phyloP scores from a whole-genome alignment of 805 yeast genomes.

The Hanseniaspora thailandica region DNA sequence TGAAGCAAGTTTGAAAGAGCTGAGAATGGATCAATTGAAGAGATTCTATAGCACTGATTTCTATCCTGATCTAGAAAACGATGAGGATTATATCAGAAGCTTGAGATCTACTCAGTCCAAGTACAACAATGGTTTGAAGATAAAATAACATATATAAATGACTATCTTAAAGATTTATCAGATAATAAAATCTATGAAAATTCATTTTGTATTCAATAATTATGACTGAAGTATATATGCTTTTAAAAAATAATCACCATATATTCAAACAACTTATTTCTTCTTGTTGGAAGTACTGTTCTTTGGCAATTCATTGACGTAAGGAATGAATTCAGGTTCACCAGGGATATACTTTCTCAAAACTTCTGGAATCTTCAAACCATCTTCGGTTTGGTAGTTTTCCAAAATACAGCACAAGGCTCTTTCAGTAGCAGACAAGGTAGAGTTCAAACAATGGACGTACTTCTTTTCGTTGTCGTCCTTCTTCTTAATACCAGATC shows the following conservation, averaged over 20 bases:
- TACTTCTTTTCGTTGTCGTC: slow-evolving; percentile 93
- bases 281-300: slow-evolving; percentile 73
- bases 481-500: slow-evolving; percentile 95
- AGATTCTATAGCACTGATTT: slow-evolving; percentile 27
- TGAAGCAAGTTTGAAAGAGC: slow-evolving; percentile 27
- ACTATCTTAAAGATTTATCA: not conserved
- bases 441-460: slow-evolving; percentile 96
- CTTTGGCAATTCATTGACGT: slow-evolving; percentile 81
- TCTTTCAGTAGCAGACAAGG: slow-evolving; percentile 95
- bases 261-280: no score
- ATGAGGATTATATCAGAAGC: slow-evolving; percentile 19
- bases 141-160: not conserved
- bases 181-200: slow-evolving; percentile 15
- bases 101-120: slow-evolving; percentile 19
- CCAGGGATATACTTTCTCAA: slow-evolving; percentile 95
- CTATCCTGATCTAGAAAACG: slow-evolving; percentile 18
- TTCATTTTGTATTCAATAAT: no score
- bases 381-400: slow-evolving; percentile 96
- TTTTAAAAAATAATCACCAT: no score
- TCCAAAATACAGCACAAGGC: slow-evolving; percentile 94
- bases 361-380: slow-evolving; percentile 86
- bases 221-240: no score
- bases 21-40: slow-evolving; percentile 32
- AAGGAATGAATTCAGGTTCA: slow-evolving; percentile 94
- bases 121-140: not conserved